These are phyloP conservation scores for Ilyonectria mors-panacis DNA, from an alignment of 2,329 filamentous ascomycete species.

Conservation along the genomic window DNA sequence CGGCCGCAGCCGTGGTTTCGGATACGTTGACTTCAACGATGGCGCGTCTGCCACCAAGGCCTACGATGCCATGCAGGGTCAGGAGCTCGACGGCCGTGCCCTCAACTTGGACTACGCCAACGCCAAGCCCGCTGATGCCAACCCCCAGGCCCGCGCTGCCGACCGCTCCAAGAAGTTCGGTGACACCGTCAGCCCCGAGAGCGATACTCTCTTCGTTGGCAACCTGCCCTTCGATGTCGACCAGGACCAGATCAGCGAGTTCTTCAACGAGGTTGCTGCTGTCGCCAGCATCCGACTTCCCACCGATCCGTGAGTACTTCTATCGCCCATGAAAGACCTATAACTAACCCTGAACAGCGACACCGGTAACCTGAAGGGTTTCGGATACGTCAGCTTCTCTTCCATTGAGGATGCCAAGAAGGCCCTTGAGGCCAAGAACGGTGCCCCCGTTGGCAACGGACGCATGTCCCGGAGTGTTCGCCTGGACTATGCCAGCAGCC, in stretches of 20 bases:
- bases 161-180: slow-evolving; percentile 80
- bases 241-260: slow-evolving; percentile 80
- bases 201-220: slow-evolving; percentile 91
- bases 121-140: slow-evolving; percentile 71
- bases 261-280: slow-evolving; percentile 79
- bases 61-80: slow-evolving; percentile 80
- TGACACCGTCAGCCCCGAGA: slow-evolving; percentile 83
- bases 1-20: slow-evolving; percentile 91
- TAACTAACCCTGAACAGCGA: slow-evolving; percentile 66
- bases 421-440: slow-evolving; percentile 80
- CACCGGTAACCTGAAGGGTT: slow-evolving; percentile 88
- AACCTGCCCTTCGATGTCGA: slow-evolving; percentile 90
- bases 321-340: background rate
- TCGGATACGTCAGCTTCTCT: slow-evolving; percentile 89
- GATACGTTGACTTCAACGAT: slow-evolving; percentile 89
- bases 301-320: slow-evolving; percentile 77
- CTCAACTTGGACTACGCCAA: slow-evolving; percentile 87
- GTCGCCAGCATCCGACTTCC: slow-evolving; percentile 88
- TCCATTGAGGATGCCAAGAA: slow-evolving; percentile 86
- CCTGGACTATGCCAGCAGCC: slow-evolving; percentile 84
- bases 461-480: slow-evolving; percentile 82
- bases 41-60: slow-evolving; percentile 79
- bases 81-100: slow-evolving; percentile 80
- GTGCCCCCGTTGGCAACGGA: slow-evolving; percentile 73
- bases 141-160: slow-evolving; percentile 69